Percentiles rank a stretch among this genome's conserved stretches.
Evolutionary conservation across 495 filamentous ascomycete genomes (phyloP).

Genomic region (Neurospora sp.): DNA sequence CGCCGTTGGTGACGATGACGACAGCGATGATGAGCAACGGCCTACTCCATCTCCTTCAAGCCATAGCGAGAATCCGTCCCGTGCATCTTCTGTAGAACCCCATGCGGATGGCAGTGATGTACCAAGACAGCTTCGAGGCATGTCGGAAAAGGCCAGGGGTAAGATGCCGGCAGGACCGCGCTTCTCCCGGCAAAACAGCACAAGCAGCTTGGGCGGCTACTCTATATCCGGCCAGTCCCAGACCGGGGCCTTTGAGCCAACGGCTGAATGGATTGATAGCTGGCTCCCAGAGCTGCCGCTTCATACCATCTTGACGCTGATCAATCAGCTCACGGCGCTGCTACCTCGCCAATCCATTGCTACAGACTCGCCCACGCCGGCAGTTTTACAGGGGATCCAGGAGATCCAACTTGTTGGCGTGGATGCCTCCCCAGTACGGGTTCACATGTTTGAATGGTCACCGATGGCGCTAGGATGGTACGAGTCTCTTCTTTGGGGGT

Average conservation of each 20-base stretch:
- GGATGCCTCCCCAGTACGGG: slow-evolving; percentile 64
- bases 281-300: slow-evolving; percentile 91
- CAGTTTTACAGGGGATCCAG: slow-evolving; percentile 28
- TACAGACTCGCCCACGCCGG: slow-evolving; percentile 24
- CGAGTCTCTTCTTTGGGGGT: slow-evolving; percentile 88
- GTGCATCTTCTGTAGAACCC: slow-evolving; percentile 61
- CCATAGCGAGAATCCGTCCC: slow-evolving; percentile 59
- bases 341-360: slow-evolving; percentile 32
- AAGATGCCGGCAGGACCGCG: slow-evolving; percentile 87
- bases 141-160: slow-evolving; percentile 95
- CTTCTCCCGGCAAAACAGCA: slow-evolving; percentile 90
- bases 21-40: slow-evolving; percentile 61
- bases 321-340: slow-evolving; percentile 48
- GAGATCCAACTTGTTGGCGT: slow-evolving; percentile 45
- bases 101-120: slow-evolving; percentile 60
- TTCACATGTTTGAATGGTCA: slow-evolving; percentile 94
- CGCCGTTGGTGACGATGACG: slow-evolving; percentile 76
- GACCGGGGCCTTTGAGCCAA: slow-evolving; percentile 62
- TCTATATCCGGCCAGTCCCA: slow-evolving; percentile 41
- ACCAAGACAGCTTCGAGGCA: slow-evolving; percentile 82
- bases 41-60: slow-evolving; percentile 63
- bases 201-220: slow-evolving; percentile 67
- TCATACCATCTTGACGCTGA: slow-evolving; percentile 77
- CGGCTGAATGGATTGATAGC: slow-evolving; percentile 73
- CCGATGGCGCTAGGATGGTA: slow-evolving; percentile 92